Conservation (phyloP, 169 alveolate species). For the Plasmodium yoelii region DNA sequence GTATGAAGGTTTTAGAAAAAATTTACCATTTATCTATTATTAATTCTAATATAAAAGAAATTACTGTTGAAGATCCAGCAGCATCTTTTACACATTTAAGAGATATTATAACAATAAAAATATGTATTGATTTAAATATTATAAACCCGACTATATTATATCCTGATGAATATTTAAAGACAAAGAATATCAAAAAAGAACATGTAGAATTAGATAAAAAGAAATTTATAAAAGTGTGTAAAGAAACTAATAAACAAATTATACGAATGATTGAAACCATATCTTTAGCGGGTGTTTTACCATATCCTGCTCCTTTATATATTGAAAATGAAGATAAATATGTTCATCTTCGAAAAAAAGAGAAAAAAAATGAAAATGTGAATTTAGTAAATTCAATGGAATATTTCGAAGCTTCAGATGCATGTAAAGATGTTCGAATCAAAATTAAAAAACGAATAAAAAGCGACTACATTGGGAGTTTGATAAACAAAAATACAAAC, state of each 20-base stretch:
- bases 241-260: slow-evolving; percentile 69
- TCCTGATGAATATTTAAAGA: slow-evolving; percentile 62
- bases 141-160: slow-evolving; percentile 34
- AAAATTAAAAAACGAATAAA: slow-evolving; percentile 44
- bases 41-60: slow-evolving; percentile 81
- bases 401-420: slow-evolving; percentile 46
- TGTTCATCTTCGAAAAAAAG: slow-evolving; percentile 25
- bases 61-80: slow-evolving; percentile 89
- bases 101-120: slow-evolving; percentile 80
- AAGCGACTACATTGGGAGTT: slow-evolving; percentile 38
- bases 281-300: slow-evolving; percentile 53
- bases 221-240: slow-evolving; percentile 50
- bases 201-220: slow-evolving; percentile 42
- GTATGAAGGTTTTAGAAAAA: slow-evolving; percentile 79
- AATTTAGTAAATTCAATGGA: slow-evolving; percentile 40
- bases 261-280: slow-evolving; percentile 56
- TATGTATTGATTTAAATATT: slow-evolving; percentile 72
- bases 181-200: slow-evolving; percentile 51
- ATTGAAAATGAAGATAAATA: slow-evolving; percentile 35
- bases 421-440: slow-evolving; percentile 60
- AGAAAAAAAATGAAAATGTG: slow-evolving; percentile 35
- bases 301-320: slow-evolving; percentile 60
- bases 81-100: slow-evolving; percentile 82
- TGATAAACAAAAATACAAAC: slow-evolving; percentile 50
- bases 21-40: slow-evolving; percentile 82